Percentiles rank a stretch among this genome's conserved stretches.
phyloP scores from a whole-genome alignment of 129 eudicot species.

The Saposhnikovia divaricata region DNA sequence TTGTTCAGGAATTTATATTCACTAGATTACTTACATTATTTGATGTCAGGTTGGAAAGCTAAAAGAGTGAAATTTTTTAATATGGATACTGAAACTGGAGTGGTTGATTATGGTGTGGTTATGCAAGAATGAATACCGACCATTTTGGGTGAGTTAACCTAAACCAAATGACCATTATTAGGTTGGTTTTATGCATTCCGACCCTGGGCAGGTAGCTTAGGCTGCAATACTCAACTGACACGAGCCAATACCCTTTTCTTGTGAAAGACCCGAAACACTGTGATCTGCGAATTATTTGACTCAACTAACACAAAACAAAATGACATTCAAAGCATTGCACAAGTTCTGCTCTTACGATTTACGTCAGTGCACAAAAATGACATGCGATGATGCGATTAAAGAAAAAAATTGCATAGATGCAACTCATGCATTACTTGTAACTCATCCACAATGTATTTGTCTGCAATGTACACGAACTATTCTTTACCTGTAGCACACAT shows the following conservation, averaged over 20 bases:
- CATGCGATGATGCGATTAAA: neutral
- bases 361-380: neutral
- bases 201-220: slow-evolving; percentile 2
- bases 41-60: neutral
- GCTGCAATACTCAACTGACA: neutral
- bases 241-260: neutral
- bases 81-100: neutral
- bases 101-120: neutral
- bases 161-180: slow-evolving; percentile 3
- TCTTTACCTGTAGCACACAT: neutral
- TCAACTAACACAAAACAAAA: neutral
- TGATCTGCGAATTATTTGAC: neutral
- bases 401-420: neutral
- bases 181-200: neutral
- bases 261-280: neutral
- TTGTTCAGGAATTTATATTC: neutral
- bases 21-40: neutral
- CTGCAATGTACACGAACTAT: neutral
- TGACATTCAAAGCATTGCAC: neutral
- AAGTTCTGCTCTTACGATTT: neutral
- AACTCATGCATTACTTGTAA: neutral
- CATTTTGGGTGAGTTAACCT: neutral
- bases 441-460: neutral
- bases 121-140: neutral
- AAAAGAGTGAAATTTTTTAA: neutral